Evolutionary conservation across 257 asterid species (phyloP), one percentile per base, ranked within the genome.

Genomic region (Solanum medicagineum): DNA sequence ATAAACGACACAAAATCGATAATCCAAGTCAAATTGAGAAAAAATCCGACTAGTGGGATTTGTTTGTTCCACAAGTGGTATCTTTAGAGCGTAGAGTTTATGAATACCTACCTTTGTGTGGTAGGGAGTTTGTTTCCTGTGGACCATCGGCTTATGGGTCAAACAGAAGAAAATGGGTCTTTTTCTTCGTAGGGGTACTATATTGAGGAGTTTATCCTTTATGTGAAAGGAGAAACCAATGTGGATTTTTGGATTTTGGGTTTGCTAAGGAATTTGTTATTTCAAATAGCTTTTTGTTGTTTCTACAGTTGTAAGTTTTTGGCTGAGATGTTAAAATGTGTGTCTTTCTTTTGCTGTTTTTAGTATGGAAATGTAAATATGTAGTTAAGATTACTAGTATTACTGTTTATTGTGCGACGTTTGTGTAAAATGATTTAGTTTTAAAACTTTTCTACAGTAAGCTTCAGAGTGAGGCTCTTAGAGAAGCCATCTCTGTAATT

Each of bases 381-480:
- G 22, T 36, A 45, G 68, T 4, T 71, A 12, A 11, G 29, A 79
- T 16, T 49, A 22, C 16, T 10, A 70, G 2, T 2, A 1, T 40
- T 68, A 2, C 54, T 42, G 29, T 70, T 70, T 77, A 8, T 51
- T 75, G 45, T 49, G 4, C 6, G 20, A 16, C 19, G 4, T 44
- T 24, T 60, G 32, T 16, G 4, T 53, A 55, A 59, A 79, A 9
- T 53, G 14, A n/a, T 60, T 24, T 4, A 36, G 5, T 17, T 13
- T 32, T 5, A 57, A 36, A 36, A 69, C 4, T 57, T 74, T 81
- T 29, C 44, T 59, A 49, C 86, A 86, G 86, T 60, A 83, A 86
- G 84, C 86, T 86, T 71, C 86, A 83, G 81, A 86, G 88, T 16
- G 88, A 86, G 3, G 88, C 86, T 22, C 17, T 86, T 24, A 83